Evolutionary conservation across 2,329 filamentous ascomycete genomes (phyloP), one percentile per base, ranked within the genome.

Genomic region (Arthrobotrys pseudoclavata): DNA sequence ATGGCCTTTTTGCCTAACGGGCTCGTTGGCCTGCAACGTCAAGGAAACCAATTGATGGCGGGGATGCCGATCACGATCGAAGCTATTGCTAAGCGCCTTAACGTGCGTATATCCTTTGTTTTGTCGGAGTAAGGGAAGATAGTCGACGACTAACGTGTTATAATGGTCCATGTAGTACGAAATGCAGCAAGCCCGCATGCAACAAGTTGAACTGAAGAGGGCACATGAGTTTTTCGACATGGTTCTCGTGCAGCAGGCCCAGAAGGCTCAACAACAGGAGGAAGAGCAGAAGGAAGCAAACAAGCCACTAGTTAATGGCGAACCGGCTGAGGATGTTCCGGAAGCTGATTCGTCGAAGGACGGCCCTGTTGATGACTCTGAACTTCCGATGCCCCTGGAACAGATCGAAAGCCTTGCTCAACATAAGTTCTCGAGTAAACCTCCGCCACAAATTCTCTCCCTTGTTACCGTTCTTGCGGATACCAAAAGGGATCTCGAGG

Each of bases 61-160:
- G 69, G 92, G 92, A 5, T 77, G 74, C 93, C 94, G 0, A 90
- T 97, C 79, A 96, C 93, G 5, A 96, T 96, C 50, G 96, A 99
- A 83, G 93, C 97, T 81, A 94, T 99, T 70, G 91, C 97, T 45
- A 97, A 97, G 83, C 91, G 90, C 82, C 86, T 96, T 64, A 91
- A 92, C 82, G 92, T 94, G 86, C 86, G 90, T 88, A 26, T 62
- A 47, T 52, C 29, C 50, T 29, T 29, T 18, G 24, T 48, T 37
- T 48, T 22, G 7, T 31, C 7, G 7, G 3, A 31, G 7, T 4
- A 31, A 31, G 29, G 1, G 3, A 29, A 42, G 29, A 45, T 15
- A 26, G 1, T 26, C 20, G 31, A 26, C 42, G 12, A 80, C 6
- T 18, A 68, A 40, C 34, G 74, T 31, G 18, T 31, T 42, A 15